Percentiles rank a stretch among this genome's conserved stretches.
Evolutionary conservation across 2,329 filamentous ascomycete genomes (phyloP).

Genomic region (Penicillium sp.): DNA sequence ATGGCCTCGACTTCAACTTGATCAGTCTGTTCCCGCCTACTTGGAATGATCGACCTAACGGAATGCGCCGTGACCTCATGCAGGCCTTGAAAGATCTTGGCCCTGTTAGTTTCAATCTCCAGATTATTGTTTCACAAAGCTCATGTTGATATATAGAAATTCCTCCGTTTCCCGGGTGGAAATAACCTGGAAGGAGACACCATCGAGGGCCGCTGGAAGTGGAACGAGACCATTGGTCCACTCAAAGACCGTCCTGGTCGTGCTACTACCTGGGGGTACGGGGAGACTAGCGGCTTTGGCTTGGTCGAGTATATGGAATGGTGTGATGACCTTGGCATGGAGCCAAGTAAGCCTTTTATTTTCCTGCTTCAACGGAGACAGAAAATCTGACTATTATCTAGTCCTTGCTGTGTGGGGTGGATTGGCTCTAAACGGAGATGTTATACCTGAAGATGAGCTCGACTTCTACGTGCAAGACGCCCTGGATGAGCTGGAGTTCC

Average conservation of each 20-base stretch:
- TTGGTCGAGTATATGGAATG: constrained; percentile 55
- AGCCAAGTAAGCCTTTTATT: constrained; percentile 34
- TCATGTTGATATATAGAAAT: constrained; percentile 33
- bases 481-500: constrained; percentile 38
- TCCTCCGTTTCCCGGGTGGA: constrained; percentile 57
- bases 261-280: constrained; percentile 48
- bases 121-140: background rate
- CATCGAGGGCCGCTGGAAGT: constrained; percentile 49
- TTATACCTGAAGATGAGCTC: constrained; percentile 41
- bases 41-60: constrained; percentile 58
- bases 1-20: constrained; percentile 55
- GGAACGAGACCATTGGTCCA: constrained; percentile 58
- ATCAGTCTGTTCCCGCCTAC: constrained; percentile 60
- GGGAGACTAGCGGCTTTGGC: constrained; percentile 50
- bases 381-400: background rate
- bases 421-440: constrained; percentile 45
- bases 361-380: background rate
- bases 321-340: constrained; percentile 51
- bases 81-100: constrained; percentile 40
- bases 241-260: constrained; percentile 52
- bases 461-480: constrained; percentile 41
- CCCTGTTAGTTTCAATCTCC: constrained; percentile 19
- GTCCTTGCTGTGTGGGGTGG: constrained; percentile 52
- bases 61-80: constrained; percentile 55
- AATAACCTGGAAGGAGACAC: constrained; percentile 54